Evolutionary conservation across 2,329 filamentous ascomycete species (phyloP).

Genomic region (Colletotrichum simmondsii): DNA sequence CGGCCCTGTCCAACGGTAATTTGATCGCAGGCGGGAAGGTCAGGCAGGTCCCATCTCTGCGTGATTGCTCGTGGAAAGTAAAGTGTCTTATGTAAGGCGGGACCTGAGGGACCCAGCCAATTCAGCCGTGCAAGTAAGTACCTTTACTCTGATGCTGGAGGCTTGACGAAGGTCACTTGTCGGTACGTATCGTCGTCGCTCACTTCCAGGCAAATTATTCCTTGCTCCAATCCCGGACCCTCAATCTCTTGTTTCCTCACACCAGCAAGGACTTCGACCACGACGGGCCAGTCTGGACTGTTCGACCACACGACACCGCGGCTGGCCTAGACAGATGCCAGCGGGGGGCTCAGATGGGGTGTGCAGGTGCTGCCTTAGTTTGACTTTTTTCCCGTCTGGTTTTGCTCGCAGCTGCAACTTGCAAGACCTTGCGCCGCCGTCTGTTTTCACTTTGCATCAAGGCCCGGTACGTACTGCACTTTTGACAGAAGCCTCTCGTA

Average conservation of each 20-base stretch:
- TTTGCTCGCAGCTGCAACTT: not conserved
- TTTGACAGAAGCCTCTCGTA: not conserved
- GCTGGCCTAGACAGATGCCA: constrained; percentile 26
- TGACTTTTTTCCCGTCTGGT: not conserved
- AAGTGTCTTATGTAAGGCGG: not conserved
- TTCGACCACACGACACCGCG: constrained; percentile 20
- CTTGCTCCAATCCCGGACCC: constrained; percentile 27
- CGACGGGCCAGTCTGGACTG: constrained; percentile 27
- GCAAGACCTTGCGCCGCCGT: not conserved
- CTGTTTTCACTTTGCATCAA: not conserved
- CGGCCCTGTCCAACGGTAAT: not conserved
- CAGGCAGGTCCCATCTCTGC: not conserved
- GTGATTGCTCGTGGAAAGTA: not conserved
- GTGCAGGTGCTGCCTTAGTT: not conserved
- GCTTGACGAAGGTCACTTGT: not conserved
- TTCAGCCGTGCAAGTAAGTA: too few relatives aligned
- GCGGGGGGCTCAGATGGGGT: constrained; percentile 10
- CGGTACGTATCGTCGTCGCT: not conserved
- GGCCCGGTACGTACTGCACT: not conserved
- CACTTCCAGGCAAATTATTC: constrained; percentile 16
- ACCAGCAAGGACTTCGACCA: constrained; percentile 2
- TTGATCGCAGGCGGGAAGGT: not conserved
- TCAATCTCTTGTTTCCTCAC: constrained; percentile 33
- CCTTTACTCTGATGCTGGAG: too few relatives aligned
- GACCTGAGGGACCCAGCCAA: not conserved